Evolutionary conservation across 2,329 filamentous ascomycete species (phyloP).

Genomic region (Curvularia spicifera): DNA sequence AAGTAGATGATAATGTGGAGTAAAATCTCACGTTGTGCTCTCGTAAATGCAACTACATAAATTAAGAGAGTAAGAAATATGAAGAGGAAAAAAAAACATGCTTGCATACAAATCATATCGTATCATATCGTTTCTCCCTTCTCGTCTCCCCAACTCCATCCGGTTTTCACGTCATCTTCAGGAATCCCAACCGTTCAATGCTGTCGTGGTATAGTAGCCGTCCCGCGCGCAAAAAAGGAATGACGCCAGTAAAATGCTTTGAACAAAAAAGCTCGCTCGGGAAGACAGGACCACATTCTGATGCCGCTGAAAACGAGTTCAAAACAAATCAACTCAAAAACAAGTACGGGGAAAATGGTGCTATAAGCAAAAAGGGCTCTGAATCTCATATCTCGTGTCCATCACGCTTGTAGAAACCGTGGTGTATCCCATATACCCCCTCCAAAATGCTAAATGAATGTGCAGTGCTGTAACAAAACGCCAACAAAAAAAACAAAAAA

Average conservation of each 20-base stretch:
- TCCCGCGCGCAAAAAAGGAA: slow-evolving; percentile 15
- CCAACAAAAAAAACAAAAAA: neutral
- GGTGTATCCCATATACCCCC: slow-evolving; percentile 2
- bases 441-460: slow-evolving; percentile 16
- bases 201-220: slow-evolving; percentile 24
- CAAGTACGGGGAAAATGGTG: neutral
- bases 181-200: slow-evolving; percentile 16
- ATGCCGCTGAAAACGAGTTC: slow-evolving; percentile 35
- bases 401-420: neutral
- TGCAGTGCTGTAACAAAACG: slow-evolving; percentile 1
- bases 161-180: neutral
- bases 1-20: neutral
- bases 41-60: neutral
- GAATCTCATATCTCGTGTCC: neutral
- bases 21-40: neutral
- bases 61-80: neutral
- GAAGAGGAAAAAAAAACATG: neutral
- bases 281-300: slow-evolving; percentile 22
- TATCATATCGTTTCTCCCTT: neutral
- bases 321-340: slow-evolving; percentile 1
- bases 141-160: neutral
- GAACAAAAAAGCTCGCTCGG: slow-evolving; percentile 10
- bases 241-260: slow-evolving; percentile 30
- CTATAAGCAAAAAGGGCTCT: neutral
- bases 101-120: neutral